Evolutionary conservation across 495 filamentous ascomycete genomes (phyloP), one percentile per base, ranked within the genome.

Genomic region (Parmelia sp.): DNA sequence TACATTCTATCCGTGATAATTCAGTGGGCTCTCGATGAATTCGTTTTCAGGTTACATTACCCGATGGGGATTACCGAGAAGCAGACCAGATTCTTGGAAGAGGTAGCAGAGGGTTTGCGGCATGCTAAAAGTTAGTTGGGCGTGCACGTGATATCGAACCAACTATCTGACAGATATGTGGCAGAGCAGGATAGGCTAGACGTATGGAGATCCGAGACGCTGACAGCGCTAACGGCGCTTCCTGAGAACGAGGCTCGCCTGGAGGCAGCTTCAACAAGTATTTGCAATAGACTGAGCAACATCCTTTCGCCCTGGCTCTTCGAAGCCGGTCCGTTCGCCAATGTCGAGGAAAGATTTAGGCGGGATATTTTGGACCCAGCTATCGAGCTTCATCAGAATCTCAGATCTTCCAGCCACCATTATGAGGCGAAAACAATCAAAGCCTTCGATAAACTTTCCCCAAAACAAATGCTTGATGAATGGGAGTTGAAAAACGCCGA

Each of bases 1-100:
- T 60, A 60, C 31, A 60, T 58, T 11, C 39, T 61, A 9, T 53
- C 42, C 25, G 44, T 61, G 25, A 61, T 53, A 14, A 44, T 61
- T 25, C 27, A 39, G 44, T 39, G 44, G 21, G 7, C 51, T 23
- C 44, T 61, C 21, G 33, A 45, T n/a, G 6, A 25, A 8, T 51
- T 33, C 4, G 42, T 23, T 21, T 61, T 49, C 44, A 15, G 23
- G 10, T 27, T 27, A 9, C 10, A 6, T 0, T 37, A 36, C 51
- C 59, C 31, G 25, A 11, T 45, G 3, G 59, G 42, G 10, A 61
- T 61, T 3, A 37, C 42, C 11, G 12, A 12, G 14, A 42, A 15
- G 17, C 59, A 61, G 29, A 61, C n/a, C 12, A 0, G 36, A 15
- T 25, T 31, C 4, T 23, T 53, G 9, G 9, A 33, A 21, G 44